Evolutionary conservation across 106 monocot species (phyloP), one percentile per base, ranked within the genome.

Genomic region (Ottelia alismoides): DNA sequence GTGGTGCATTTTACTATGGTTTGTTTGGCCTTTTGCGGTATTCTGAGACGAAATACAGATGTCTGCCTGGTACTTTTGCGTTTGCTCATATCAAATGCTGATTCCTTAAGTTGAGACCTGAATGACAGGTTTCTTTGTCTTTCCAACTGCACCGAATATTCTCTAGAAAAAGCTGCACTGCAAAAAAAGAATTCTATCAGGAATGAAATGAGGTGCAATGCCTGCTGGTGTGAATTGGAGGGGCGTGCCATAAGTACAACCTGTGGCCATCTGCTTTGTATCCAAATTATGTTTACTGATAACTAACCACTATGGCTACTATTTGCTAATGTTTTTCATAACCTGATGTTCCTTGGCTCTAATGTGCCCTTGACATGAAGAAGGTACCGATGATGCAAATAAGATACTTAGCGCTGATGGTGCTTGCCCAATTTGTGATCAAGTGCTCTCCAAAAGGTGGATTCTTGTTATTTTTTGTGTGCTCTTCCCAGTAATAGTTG

Each of bases 201-300:
- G n/a, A n/a, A n/a, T n/a, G n/a, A n/a, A 66, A 94, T 94, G 94
- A 88, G 81, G 78, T 94, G 94, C 71, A 94, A 94, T 76, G 84
- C 88, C 27, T 94, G 94, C 71, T 94, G 94, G 94, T 63, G 78
- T 51, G 94, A 94, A 47, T 70, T 94, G 64, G 94, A 94, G 71
- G 84, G 88, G 31, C 74, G 78, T 58, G 84, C 87, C 55, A 65
- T 94, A 70, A 63, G 84, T 59, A 94, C 94, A 11, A 88, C 94
- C 22, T 94, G 94, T 66, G 94, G 94, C 52, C 94, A 94, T 73
- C 72, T 94, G n/a, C n/a, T n/a, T n/a, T n/a, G n/a, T n/a, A n/a
- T n/a, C n/a, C n/a, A n/a, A n/a, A 60, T 27, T 18, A 12, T 11
- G 14, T 14, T 1, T 45, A 26, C 18, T 31, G 3, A 10, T 6